Evolutionary conservation across 1,139 yeast species (phyloP).

Genomic region (Arxiozyma bovina): DNA sequence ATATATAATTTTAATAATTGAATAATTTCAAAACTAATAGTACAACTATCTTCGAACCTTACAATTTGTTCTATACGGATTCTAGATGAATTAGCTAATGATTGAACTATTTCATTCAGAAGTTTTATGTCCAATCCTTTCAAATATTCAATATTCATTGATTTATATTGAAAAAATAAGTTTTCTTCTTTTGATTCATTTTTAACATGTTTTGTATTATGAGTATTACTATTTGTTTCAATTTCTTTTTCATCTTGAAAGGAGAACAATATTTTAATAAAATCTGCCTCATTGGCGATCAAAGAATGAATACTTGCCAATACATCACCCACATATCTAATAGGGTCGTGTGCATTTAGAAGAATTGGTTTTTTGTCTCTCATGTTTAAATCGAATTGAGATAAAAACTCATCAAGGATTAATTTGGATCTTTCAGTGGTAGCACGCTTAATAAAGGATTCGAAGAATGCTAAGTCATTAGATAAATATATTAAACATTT

Average conservation of each 20-base stretch:
- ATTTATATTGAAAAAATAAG: neutral
- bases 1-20: constrained; percentile 59
- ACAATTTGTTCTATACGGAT: constrained; percentile 59
- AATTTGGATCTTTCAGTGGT: constrained; percentile 50
- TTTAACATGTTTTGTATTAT: constrained; percentile 16
- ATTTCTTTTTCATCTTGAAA: constrained; percentile 21
- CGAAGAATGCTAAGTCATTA: constrained; percentile 36
- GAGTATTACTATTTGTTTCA: constrained; percentile 1
- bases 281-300: constrained; percentile 83
- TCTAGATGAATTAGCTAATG: constrained; percentile 44
- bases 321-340: constrained; percentile 76
- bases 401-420: constrained; percentile 50
- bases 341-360: constrained; percentile 69
- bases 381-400: constrained; percentile 38
- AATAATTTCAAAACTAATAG: constrained; percentile 48
- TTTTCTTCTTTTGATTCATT: constrained; percentile 7
- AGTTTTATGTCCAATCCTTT: constrained; percentile 28
- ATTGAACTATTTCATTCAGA: constrained; percentile 37
- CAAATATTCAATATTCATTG: constrained; percentile 10
- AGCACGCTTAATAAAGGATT: constrained; percentile 47
- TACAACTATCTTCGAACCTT: constrained; percentile 53
- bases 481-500: constrained; percentile 29
- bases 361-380: constrained; percentile 41
- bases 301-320: constrained; percentile 83
- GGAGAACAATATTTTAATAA: constrained; percentile 49